phyloP scores from a whole-genome alignment of 805 yeast genomes.

The Candida stauntonica region DNA sequence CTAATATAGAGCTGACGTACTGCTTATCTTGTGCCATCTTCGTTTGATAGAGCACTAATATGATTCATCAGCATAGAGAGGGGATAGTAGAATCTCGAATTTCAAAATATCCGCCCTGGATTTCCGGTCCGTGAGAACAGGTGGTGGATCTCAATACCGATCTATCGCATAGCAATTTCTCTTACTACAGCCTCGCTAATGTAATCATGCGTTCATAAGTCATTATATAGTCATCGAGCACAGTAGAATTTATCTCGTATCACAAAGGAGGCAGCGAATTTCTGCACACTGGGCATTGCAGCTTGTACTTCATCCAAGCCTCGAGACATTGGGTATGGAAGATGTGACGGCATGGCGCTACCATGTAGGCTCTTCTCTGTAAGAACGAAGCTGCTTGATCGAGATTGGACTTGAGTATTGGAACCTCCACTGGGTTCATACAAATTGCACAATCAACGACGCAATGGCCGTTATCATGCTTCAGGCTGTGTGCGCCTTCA shows the following conservation, averaged over 20 bases:
- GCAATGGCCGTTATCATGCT: conserved; percentile 36
- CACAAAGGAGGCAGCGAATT: conserved; percentile 77
- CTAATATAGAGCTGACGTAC: too few relatives aligned
- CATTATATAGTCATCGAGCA: too few relatives aligned
- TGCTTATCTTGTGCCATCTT: conserved; percentile 1
- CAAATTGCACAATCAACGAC: conserved; percentile 83
- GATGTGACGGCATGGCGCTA: conserved; percentile 88
- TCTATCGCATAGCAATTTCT: too few relatives aligned
- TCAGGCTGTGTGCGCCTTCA: conserved; percentile 24
- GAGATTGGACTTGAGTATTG: conserved; percentile 32
- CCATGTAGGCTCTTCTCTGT: conserved; percentile 52
- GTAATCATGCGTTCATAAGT: too few relatives aligned
- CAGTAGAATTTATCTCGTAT: too few relatives aligned
- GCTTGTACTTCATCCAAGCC: conserved; percentile 87
- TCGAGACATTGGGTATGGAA: conserved; percentile 89
- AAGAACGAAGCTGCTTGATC: conserved; percentile 23
- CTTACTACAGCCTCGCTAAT: too few relatives aligned
- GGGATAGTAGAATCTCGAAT: too few relatives aligned
- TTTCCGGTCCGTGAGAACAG: too few relatives aligned
- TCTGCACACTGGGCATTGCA: conserved; percentile 94
- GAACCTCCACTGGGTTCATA: conserved; percentile 72
- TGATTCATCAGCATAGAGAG: too few relatives aligned
- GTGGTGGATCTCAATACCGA: too few relatives aligned
- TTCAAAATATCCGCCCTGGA: too few relatives aligned
- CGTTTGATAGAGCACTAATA: too few relatives aligned